Percentiles rank a stretch among this genome's conserved stretches.
These are phyloP conservation scores for Suillus fuscotomentosus DNA, from an alignment of 768 basidiomycete genomes.

Conservation along the genomic window DNA sequence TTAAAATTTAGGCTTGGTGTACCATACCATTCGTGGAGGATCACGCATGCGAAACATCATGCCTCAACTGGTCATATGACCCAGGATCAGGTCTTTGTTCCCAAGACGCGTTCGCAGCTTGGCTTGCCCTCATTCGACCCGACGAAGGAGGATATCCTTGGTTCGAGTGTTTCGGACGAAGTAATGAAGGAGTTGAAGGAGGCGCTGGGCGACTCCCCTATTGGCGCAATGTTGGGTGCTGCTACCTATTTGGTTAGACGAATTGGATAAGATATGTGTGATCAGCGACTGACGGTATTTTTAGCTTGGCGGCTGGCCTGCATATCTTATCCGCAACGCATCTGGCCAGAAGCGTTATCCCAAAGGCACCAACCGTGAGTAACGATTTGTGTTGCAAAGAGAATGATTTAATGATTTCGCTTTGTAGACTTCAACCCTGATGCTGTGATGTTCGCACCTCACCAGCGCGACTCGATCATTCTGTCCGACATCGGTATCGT, in stretches of 20 bases:
- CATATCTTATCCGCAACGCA: conserved; percentile 80
- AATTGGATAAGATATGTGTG: neutral
- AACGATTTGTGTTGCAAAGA: neutral
- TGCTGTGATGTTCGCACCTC: conserved; percentile 80
- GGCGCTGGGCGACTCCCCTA: conserved; percentile 88
- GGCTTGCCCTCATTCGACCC: conserved; percentile 67
- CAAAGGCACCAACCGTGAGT: conserved; percentile 72
- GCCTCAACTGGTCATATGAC: conserved; percentile 92
- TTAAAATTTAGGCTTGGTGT: conserved; percentile 65
- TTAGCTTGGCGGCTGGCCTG: conserved; percentile 81
- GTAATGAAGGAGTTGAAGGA: conserved; percentile 77
- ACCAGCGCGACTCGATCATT: conserved; percentile 75
- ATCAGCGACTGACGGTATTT: neutral
- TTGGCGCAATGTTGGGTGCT: conserved; percentile 56
- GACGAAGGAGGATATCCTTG: conserved; percentile 61
- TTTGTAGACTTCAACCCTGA: conserved; percentile 70
- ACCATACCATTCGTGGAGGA: conserved; percentile 96
- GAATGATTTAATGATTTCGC: neutral
- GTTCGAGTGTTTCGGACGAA: conserved; percentile 62
- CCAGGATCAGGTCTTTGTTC: conserved; percentile 95
- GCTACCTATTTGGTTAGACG: conserved; percentile 57
- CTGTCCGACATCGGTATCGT: conserved; percentile 81
- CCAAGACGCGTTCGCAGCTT: conserved; percentile 75
- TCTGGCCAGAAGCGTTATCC: conserved; percentile 87
- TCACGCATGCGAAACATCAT: conserved; percentile 93